Percentiles rank a stretch among this genome's conserved stretches.
phyloP scores from a whole-genome alignment of 768 basidiomycete species.

The Neoboletus subvelutipes region DNA sequence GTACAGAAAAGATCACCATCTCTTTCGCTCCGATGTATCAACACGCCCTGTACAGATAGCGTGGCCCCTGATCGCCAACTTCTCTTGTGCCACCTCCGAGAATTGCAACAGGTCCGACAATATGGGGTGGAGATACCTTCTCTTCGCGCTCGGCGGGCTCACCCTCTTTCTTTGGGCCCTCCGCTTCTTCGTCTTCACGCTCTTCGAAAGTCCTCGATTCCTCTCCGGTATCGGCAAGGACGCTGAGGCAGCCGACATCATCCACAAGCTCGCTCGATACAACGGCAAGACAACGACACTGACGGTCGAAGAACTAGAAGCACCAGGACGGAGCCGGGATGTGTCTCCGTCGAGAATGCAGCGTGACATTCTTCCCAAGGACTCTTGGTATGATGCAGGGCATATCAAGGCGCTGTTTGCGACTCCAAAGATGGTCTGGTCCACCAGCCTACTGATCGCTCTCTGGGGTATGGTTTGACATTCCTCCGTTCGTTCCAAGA shows the following conservation, averaged over 20 bases:
- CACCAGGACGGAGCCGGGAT: constrained; percentile 26
- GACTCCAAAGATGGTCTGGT: constrained; percentile 61
- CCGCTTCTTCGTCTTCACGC: constrained; percentile 52
- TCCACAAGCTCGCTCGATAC: constrained; percentile 50
- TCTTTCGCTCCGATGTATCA: background rate
- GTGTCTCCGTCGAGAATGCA: constrained; percentile 13
- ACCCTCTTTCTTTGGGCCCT: constrained; percentile 52
- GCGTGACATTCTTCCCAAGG: constrained; percentile 37
- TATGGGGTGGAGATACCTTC: constrained; percentile 66
- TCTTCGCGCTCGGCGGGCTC: constrained; percentile 52
- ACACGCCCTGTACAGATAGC: constrained; percentile 40
- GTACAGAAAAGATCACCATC: constrained; percentile 1
- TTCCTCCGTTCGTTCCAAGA: background rate
- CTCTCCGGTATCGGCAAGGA: constrained; percentile 55
- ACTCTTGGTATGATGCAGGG: constrained; percentile 36
- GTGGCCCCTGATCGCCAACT: constrained; percentile 58
- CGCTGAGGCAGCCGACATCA: constrained; percentile 46
- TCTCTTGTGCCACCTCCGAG: constrained; percentile 42
- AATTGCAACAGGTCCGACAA: constrained; percentile 45
- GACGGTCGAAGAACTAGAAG: constrained; percentile 44
- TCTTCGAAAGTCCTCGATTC: constrained; percentile 59
- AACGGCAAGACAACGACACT: constrained; percentile 46
- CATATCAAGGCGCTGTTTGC: constrained; percentile 65
- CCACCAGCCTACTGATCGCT: constrained; percentile 56
- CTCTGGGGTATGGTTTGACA: constrained; percentile 42